These are phyloP conservation scores for Triglochin maritima DNA, from an alignment of 106 monocot species.

Conservation along the genomic window DNA sequence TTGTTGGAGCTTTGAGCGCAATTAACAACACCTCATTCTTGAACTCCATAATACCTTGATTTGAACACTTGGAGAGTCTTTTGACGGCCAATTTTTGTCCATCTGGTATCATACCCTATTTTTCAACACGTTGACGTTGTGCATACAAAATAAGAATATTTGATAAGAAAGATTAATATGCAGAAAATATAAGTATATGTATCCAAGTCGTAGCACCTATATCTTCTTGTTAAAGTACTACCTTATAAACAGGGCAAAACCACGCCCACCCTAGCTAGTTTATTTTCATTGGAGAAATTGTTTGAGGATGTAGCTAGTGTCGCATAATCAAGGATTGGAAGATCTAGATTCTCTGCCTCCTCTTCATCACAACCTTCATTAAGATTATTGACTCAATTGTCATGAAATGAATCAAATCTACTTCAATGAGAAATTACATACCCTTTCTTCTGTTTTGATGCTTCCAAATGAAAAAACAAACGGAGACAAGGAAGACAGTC, in stretches of 20 bases:
- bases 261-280: conserved; percentile 20
- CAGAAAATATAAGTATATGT: neutral
- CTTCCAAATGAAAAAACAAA: too few relatives aligned
- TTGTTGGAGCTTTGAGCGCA: conserved; percentile 20
- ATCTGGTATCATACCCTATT: conserved; percentile 8
- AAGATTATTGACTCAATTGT: too few relatives aligned
- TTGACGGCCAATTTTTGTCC: conserved; percentile 15
- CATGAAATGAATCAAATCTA: too few relatives aligned
- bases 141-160: neutral
- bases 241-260: conserved; percentile 17
- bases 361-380: too few relatives aligned
- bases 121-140: too few relatives aligned
- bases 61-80: conserved; percentile 7
- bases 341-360: neutral
- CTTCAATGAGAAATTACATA: too few relatives aligned
- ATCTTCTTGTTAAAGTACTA: neutral
- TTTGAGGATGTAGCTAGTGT: conserved; percentile 6
- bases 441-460: too few relatives aligned
- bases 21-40: conserved; percentile 21
- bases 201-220: neutral
- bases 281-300: conserved; percentile 4
- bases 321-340: conserved; percentile 4
- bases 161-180: neutral
- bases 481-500: too few relatives aligned
- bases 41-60: conserved; percentile 10